These are phyloP conservation scores for Trichoderma polysporum DNA, from an alignment of 2,329 filamentous ascomycete species.

Conservation along the genomic window DNA sequence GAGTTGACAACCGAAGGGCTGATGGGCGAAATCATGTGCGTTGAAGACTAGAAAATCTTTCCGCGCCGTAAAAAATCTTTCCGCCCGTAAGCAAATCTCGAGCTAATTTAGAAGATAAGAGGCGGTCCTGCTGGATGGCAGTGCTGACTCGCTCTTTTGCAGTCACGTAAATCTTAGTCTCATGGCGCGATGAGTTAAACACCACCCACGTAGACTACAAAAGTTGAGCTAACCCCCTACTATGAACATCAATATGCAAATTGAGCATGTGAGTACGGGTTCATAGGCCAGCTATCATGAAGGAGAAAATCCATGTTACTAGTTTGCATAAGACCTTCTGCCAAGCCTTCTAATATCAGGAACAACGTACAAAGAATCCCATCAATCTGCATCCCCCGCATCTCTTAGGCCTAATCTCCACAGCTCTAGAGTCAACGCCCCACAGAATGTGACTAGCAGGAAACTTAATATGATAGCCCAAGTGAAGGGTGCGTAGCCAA, in stretches of 20 bases:
- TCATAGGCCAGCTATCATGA: neutral
- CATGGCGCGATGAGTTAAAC: constrained; percentile 1
- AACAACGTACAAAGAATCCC: neutral
- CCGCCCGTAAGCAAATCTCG: neutral
- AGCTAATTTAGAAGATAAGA: constrained; percentile 1
- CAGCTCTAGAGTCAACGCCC: neutral
- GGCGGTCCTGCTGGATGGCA: neutral
- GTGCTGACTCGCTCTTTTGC: constrained; percentile 1
- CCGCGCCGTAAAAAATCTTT: constrained; percentile 12
- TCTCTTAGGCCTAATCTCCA: neutral
- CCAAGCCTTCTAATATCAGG: neutral
- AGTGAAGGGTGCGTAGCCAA: neutral
- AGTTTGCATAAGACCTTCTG: neutral
- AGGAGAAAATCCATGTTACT: neutral
- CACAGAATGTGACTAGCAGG: neutral
- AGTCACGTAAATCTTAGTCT: neutral
- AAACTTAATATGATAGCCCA: constrained; percentile 1
- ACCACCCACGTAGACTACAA: neutral
- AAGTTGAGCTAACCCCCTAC: neutral
- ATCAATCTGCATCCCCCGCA: constrained; percentile 6
- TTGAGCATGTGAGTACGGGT: neutral
- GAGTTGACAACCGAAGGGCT: neutral
- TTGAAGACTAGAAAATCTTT: constrained; percentile 4
- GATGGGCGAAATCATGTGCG: neutral
- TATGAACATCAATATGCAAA: neutral